Base-by-base conservation (phyloP, 768 basidiomycete species). In the Filobasidium wieringae region DNA sequence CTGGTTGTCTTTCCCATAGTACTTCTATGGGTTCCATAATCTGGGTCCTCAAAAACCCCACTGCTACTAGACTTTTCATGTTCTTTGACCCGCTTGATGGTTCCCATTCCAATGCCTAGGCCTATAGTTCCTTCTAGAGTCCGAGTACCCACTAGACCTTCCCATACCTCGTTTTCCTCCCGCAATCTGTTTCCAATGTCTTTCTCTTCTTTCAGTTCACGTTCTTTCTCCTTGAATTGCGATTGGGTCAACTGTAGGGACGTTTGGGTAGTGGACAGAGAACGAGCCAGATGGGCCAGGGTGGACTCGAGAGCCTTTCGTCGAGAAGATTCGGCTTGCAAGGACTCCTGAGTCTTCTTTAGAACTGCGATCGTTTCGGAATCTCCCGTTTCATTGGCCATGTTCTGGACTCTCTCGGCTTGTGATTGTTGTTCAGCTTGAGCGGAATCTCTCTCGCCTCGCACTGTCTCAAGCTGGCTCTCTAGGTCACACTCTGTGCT, bases 161-260 rank as follows among this genome's bases (percentile, higher is more conserved):
- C 89, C 76, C 90, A 99, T 51, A 87, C 87, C 74, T 95, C 91
- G 72, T 96, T 99, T 66, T 97, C 92, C 73, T 97, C 91, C 74
- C 68, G 62, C 12, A 76, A 73, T 62, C 85, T 82, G 63, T 84
- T 80, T 71, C 95, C 95, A 60, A 91, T 85, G 55, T 86, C 78
- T 74, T 90, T 88, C 53, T 96, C 75, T 68, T 96, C 92, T 32
- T 84, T 78, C 11, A 95, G 78, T 68, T 96, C 90, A 86, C 86
- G 7, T 87, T 85, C 34, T 51, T 93, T 80, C 0, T 89, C 88
- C 1, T 86, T 86, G 24, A 96, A 78, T 69, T 95, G 90, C 49
- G 68, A 68, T 55, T 67, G 52, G 4, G 50, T 34, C 4, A 41
- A 24, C 2, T n/a, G 17, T 15, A 51, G 34, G 2, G 47, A 7